Conservation (phyloP, 768 basidiomycete species). For the Collybia mongolica region DNA sequence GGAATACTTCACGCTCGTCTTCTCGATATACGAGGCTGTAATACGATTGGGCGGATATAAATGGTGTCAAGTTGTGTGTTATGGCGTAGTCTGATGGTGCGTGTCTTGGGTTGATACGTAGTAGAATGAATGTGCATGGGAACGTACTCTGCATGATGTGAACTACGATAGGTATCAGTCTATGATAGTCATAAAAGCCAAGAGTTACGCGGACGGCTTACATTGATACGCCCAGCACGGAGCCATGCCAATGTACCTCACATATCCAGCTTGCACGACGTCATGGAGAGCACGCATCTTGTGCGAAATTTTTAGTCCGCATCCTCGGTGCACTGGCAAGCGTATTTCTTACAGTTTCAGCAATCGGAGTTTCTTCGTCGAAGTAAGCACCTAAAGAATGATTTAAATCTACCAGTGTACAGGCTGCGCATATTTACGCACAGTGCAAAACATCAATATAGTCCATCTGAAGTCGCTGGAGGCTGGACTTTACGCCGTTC, state of each 20-base stretch:
- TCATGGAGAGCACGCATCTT: constrained; percentile 68
- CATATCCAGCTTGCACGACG: constrained; percentile 60
- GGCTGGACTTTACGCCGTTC: constrained; percentile 56
- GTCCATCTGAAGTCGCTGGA: constrained; percentile 69
- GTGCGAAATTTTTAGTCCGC: neutral
- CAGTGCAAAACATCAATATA: constrained; percentile 76
- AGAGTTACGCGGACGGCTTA: constrained; percentile 18
- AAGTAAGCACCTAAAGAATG: constrained; percentile 44
- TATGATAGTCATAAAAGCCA: neutral
- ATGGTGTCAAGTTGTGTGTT: constrained; percentile 50
- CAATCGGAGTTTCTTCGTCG: constrained; percentile 53
- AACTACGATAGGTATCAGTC: constrained; percentile 26
- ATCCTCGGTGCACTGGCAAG: neutral
- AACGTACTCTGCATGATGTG: constrained; percentile 50
- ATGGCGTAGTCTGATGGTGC: constrained; percentile 50
- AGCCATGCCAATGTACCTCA: constrained; percentile 56
- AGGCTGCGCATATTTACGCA: constrained; percentile 14
- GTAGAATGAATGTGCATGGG: neutral
- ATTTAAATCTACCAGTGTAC: neutral
- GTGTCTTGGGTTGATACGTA: neutral
- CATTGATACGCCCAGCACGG: constrained; percentile 55
- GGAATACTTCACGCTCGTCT: constrained; percentile 63
- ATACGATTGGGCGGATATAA: constrained; percentile 55
- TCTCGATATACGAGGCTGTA: constrained; percentile 58
- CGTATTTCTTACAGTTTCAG: constrained; percentile 40